Base-by-base conservation (phyloP, 768 basidiomycete species). In the Termitomyces sp. region DNA sequence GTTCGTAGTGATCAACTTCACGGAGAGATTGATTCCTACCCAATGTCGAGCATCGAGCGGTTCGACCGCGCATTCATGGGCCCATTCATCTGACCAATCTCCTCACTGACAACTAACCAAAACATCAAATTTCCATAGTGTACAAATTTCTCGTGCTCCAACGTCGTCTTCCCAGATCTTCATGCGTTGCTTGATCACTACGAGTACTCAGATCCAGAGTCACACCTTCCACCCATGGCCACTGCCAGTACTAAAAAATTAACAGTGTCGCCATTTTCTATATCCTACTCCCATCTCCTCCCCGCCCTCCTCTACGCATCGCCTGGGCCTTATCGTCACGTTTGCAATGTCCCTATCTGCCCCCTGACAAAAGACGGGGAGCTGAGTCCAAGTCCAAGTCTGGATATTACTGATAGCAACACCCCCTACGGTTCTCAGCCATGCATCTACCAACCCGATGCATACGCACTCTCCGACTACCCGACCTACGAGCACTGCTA, bases 141-240 rank as follows among this genome's bases (percentile, higher is more conserved):
- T 36, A 66, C 62, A 48, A 69, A 82, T 68, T 81, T 80, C 64
- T 74, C 73, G n/a, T 82, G 82, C 67, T 82, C 81, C 65, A 77
- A 75, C 40, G 70, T 75, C 56, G 57, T 71, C 9, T 72, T 81
- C 15, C 69, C 75, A 2, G 78, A 79, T 69, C 68, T 82, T 49
- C 82, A 82, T 60, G 73, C 73, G 47, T 75, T 82, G 31, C 70
- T 82, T 61, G 77, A 79, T 65, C 83, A 83, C 65, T 76, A 78
- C 38, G 79, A 80, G 49, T 1, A 48, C 59, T 5, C 50, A 42
- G 4, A 61, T 42, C 31, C 20, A 56, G 15, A 25, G 36, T 14
- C 63, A 1, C 64, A 14, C 37, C 42, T 66, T 0, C 62, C 64
- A 10, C 63, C 66, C 1, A 50, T 10, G 64, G 56, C 38, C 52